Evolutionary conservation across 1,284 basidiomycete species (phyloP).

Genomic region (Vanrija pseudolonga): DNA sequence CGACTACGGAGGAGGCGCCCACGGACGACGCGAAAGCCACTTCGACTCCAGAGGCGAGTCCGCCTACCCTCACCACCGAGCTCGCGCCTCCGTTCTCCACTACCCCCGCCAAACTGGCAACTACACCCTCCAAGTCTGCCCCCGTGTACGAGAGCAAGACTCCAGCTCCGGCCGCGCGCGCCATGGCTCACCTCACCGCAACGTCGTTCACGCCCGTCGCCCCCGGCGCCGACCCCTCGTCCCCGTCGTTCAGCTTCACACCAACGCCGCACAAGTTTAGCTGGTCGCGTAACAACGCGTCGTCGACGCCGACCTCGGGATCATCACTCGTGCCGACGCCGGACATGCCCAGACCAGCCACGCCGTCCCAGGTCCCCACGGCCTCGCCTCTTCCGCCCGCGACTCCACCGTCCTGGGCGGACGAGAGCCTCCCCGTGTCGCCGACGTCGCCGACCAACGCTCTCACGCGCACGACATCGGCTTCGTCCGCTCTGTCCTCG

Average conservation of each 20-base stretch:
- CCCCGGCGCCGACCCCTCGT: neutral
- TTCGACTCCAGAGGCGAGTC: too few relatives aligned
- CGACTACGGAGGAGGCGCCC: too few relatives aligned
- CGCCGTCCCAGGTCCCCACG: too few relatives aligned
- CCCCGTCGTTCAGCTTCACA: neutral
- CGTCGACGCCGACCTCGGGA: neutral
- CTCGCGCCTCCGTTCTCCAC: neutral
- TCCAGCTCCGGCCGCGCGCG: neutral
- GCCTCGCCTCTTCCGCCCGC: too few relatives aligned
- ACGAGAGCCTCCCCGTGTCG: neutral
- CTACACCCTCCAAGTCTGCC: neutral
- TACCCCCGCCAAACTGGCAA: neutral
- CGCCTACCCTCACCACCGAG: neutral
- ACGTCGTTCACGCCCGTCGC: neutral
- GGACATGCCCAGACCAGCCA: too few relatives aligned
- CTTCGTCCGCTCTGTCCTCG: neutral
- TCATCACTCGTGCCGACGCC: neutral
- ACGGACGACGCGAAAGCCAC: too few relatives aligned
- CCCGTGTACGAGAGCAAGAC: neutral
- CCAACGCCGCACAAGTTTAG: conserved; percentile 3
- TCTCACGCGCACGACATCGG: neutral
- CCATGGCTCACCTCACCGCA: neutral
- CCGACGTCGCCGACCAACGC: neutral
- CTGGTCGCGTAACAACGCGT: neutral
- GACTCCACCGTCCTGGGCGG: neutral